Evolutionary conservation across 2,329 filamentous ascomycete genomes (phyloP), one percentile per base, ranked within the genome.

Genomic region (Claviceps paspali): DNA sequence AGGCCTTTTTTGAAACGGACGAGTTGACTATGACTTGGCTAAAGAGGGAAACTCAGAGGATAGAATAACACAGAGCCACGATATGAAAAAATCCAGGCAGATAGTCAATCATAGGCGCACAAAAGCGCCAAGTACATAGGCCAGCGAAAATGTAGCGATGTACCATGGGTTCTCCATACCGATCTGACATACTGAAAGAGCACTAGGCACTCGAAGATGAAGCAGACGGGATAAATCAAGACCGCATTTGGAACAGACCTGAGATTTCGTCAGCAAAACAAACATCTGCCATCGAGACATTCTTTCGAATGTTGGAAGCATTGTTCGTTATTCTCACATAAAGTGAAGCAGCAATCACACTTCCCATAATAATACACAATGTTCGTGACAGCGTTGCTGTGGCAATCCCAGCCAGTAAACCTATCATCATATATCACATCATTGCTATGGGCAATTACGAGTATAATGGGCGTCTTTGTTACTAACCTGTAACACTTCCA

Each of bases 1-100:
- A 75, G 53, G 65, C 63, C 14, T 86, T 74, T 58, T 88, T 98
- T 49, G 65, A 79, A 45, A 64, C 74, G 2, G 85, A 92, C 52
- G 62, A 75, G 34, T 54, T 81, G 47, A 82, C 84, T 2, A 62
- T 73, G 56, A 72, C 70, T 38, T 98, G 88, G 88, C 64, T 98
- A 49, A 72, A 83, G 62, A 74, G 83, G 51, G 91, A 98, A 64
- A 92, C 83, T n/a, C 68, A 5, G 70, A 78, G 45, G 45, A 51
- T 55, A 28, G 32, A 38, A 15, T 31, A 8, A 39, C 14, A 29
- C 7, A 6, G 15, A 26, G 12, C 11, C 15, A 11, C 28, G n/a
- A 24, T 29, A 34, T 29, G 29, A 31, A 19, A 7, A 29, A 19
- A 11, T 9, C 21, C n/a, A 15, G n/a, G 24, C 26, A 23, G 22